A percentile compares a stretch with the other conserved stretches of the same genome.
phyloP scores from a whole-genome alignment of 352 stramenopile genomes.

The Phytophthora megakarya region DNA sequence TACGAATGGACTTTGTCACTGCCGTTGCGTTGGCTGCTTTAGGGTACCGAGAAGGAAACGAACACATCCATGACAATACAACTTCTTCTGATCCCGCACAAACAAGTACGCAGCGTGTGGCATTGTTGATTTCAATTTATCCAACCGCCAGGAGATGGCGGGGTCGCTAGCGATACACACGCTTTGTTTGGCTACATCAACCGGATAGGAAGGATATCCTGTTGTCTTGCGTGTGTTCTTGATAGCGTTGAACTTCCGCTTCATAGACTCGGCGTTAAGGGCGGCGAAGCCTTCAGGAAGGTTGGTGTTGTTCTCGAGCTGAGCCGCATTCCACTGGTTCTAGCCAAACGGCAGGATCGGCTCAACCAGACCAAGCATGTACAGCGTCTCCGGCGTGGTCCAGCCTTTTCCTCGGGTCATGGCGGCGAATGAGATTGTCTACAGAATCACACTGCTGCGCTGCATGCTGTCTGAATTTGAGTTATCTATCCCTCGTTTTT shows the following conservation, averaged over 20 bases:
- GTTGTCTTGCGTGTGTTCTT: constrained; percentile 11
- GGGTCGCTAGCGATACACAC: neutral
- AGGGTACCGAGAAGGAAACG: too few species aligned
- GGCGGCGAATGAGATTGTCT: neutral
- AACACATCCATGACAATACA: too few species aligned
- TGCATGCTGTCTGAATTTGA: too few species aligned
- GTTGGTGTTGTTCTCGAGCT: constrained; percentile 4
- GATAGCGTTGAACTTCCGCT: constrained; percentile 5
- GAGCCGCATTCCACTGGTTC: constrained; percentile 13
- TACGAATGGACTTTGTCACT: too few species aligned
- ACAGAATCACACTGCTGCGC: too few species aligned
- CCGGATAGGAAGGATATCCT: neutral
- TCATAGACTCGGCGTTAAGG: neutral
- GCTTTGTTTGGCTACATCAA: constrained; percentile 6
- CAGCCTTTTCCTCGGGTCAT: constrained; percentile 3
- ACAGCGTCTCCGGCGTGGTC: constrained; percentile 3
- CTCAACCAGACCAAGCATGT: constrained; percentile 11
- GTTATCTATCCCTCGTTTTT: too few species aligned
- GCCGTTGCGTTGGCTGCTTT: too few species aligned
- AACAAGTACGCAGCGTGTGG: too few species aligned
- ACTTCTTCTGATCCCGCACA: too few species aligned
- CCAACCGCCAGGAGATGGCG: too few species aligned
- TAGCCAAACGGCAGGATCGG: constrained; percentile 7
- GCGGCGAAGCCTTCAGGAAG: neutral
- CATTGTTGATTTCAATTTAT: too few species aligned